Evolutionary conservation across 2,329 filamentous ascomycete species (phyloP).

Genomic region (Trichophaea hybrida): DNA sequence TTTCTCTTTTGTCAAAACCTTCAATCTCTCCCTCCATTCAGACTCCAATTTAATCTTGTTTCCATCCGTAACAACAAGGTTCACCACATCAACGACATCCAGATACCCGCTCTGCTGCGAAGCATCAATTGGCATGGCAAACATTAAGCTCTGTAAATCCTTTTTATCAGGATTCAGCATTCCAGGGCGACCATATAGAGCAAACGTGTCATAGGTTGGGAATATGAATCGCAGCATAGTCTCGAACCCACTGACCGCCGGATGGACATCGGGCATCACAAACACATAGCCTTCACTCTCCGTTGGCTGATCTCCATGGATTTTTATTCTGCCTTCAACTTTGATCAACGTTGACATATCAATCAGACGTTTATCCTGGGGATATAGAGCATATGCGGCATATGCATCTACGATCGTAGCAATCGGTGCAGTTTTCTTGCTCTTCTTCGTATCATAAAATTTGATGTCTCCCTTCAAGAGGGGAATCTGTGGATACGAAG

Average conservation of each 20-base stretch:
- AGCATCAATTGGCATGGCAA: constrained; percentile 74
- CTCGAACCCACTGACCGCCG: constrained; percentile 87
- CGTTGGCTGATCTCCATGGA: constrained; percentile 58
- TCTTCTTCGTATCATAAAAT: constrained; percentile 89
- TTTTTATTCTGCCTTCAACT: constrained; percentile 77
- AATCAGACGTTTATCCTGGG: constrained; percentile 82
- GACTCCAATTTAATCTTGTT: constrained; percentile 67
- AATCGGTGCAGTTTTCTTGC: constrained; percentile 79
- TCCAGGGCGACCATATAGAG: constrained; percentile 75
- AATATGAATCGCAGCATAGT: constrained; percentile 89
- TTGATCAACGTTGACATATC: constrained; percentile 91
- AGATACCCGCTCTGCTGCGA: constrained; percentile 73
- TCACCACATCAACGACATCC: constrained; percentile 71
- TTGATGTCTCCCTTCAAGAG: constrained; percentile 76
- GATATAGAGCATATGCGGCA: constrained; percentile 89
- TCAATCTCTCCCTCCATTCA: constrained; percentile 79
- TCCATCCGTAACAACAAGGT: constrained; percentile 62
- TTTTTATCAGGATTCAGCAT: constrained; percentile 75
- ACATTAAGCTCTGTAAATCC: constrained; percentile 86
- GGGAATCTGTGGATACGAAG: constrained; percentile 55
- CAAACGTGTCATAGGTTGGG: constrained; percentile 85
- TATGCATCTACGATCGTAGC: constrained; percentile 84
- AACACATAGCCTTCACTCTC: constrained; percentile 89
- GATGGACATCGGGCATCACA: constrained; percentile 86
- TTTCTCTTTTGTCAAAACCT: constrained; percentile 68